These are phyloP conservation scores for Aphanomyces astaci DNA, from an alignment of 352 stramenopile species.

Conservation along the genomic window DNA sequence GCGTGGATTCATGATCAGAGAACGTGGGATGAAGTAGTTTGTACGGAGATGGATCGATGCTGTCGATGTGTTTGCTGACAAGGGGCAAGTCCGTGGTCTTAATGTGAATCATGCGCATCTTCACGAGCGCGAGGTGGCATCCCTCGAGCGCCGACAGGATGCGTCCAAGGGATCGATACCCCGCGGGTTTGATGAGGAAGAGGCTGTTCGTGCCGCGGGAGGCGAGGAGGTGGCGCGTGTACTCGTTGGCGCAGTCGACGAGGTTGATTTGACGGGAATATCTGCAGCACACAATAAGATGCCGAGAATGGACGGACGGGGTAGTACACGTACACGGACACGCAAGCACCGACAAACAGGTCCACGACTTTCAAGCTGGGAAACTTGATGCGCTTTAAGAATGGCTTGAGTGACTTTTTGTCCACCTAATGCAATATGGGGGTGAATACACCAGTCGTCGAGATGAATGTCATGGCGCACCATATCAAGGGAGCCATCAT, in stretches of 20 bases:
- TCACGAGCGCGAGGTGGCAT: constrained; percentile 15
- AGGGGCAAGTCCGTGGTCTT: background rate
- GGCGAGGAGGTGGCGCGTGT: constrained; percentile 32
- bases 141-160: constrained; percentile 11
- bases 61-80: background rate
- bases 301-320: background rate
- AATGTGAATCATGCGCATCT: constrained; percentile 18
- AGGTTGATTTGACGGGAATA: constrained; percentile 70
- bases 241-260: constrained; percentile 58
- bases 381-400: constrained; percentile 75
- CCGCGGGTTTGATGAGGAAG: constrained; percentile 12
- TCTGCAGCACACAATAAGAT: constrained; percentile 24
- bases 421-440: constrained; percentile 8
- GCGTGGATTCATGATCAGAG: background rate
- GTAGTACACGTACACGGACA: constrained; percentile 45
- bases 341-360: constrained; percentile 53
- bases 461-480: no score
- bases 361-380: constrained; percentile 53
- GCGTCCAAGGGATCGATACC: constrained; percentile 3
- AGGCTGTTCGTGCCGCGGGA: constrained; percentile 3
- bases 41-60: background rate
- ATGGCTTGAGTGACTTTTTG: constrained; percentile 57
- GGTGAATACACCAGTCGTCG: no score
- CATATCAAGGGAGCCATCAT: constrained; percentile 58
- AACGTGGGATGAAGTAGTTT: background rate